Conservation (phyloP, 164 flowering plant genomes). For the Annona cherimola region DNA sequence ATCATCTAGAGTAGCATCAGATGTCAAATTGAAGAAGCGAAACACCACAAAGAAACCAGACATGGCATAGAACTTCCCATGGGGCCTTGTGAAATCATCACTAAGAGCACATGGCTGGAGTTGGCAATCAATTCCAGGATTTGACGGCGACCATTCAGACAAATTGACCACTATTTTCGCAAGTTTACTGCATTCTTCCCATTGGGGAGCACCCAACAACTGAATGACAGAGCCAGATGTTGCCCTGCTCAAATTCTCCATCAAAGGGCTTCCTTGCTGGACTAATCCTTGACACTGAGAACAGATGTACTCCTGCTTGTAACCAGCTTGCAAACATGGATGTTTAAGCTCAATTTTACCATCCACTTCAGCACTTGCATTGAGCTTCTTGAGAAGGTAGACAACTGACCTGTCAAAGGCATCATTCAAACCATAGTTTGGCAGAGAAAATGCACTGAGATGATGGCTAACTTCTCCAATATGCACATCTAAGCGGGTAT, state of each 20-base stretch:
- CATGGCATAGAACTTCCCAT: constrained; percentile 77
- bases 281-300: constrained; percentile 48
- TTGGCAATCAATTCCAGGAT: constrained; percentile 70
- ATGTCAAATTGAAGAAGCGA: constrained; percentile 72
- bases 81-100: constrained; percentile 56
- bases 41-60: constrained; percentile 94
- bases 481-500: constrained; percentile 60
- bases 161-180: constrained; percentile 70
- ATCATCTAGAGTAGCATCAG: constrained; percentile 79
- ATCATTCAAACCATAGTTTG: constrained; percentile 94
- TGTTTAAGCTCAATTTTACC: constrained; percentile 62
- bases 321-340: constrained; percentile 88
- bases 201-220: constrained; percentile 73
- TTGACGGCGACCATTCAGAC: constrained; percentile 75
- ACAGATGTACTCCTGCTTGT: constrained; percentile 60
- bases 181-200: constrained; percentile 63
- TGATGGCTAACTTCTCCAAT: constrained; percentile 76
- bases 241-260: constrained; percentile 35
- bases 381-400: constrained; percentile 51
- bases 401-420: constrained; percentile 91
- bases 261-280: constrained; percentile 48
- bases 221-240: constrained; percentile 42
- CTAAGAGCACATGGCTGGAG: constrained; percentile 84
- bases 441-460: constrained; percentile 87
- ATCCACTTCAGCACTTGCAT: constrained; percentile 25